Conservation (phyloP, 2,329 filamentous ascomycete genomes). For the Xylariaceae sp. region DNA sequence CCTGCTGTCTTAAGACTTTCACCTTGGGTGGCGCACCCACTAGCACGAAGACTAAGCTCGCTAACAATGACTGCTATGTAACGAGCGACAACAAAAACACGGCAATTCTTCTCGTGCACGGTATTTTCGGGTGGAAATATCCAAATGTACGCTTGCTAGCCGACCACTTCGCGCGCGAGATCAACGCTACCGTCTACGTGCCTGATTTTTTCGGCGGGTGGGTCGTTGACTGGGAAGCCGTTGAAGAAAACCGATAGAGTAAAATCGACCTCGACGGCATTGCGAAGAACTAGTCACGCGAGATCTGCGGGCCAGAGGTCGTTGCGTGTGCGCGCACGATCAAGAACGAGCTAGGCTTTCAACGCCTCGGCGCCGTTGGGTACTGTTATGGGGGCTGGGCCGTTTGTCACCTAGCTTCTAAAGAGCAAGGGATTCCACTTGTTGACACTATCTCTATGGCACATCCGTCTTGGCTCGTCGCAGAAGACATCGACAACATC, state of each 20-base stretch:
- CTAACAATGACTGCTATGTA: constrained; percentile 48
- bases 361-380: constrained; percentile 50
- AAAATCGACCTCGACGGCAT: constrained; percentile 49
- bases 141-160: constrained; percentile 53
- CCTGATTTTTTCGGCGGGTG: constrained; percentile 48
- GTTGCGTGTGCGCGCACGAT: constrained; percentile 44
- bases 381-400: constrained; percentile 58
- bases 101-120: constrained; percentile 49
- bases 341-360: constrained; percentile 38
- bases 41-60: constrained; percentile 46
- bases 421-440: constrained; percentile 42
- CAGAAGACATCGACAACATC: constrained; percentile 52
- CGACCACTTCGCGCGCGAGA: constrained; percentile 54
- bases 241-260: constrained; percentile 39
- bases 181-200: constrained; percentile 54
- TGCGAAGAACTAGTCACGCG: constrained; percentile 45
- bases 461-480: constrained; percentile 50
- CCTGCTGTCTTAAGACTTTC: constrained; percentile 50
- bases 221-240: constrained; percentile 36
- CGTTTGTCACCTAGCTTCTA: constrained; percentile 49
- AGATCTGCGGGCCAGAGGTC: constrained; percentile 48
- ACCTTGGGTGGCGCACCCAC: constrained; percentile 50
- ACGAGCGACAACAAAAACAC: constrained; percentile 40
- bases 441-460: constrained; percentile 51
- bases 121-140: constrained; percentile 54